These are phyloP conservation scores for Podaxis sp. DNA, from an alignment of 768 basidiomycete species.

Conservation along the genomic window DNA sequence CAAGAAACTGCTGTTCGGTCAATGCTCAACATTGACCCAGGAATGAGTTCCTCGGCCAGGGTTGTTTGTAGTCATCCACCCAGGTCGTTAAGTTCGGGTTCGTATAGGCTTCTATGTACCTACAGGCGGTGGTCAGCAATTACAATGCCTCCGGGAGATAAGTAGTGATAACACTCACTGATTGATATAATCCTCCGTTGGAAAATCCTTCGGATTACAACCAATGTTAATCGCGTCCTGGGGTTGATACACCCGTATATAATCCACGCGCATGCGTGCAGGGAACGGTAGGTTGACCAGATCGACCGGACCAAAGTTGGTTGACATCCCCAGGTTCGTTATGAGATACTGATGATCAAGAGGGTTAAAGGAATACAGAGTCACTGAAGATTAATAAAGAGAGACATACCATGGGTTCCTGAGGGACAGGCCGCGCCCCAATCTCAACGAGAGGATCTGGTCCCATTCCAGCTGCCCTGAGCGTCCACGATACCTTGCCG, in stretches of 20 bases:
- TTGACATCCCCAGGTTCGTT: conserved; percentile 80
- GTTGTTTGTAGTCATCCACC: conserved; percentile 49
- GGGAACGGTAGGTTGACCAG: conserved; percentile 71
- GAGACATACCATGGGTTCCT: conserved; percentile 79
- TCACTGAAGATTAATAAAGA: neutral
- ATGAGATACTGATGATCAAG: conserved; percentile 66
- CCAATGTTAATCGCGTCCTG: conserved; percentile 63
- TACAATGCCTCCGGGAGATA: neutral
- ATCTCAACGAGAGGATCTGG: conserved; percentile 62
- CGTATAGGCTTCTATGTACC: conserved; percentile 67
- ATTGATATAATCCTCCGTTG: conserved; percentile 74
- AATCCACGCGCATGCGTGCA: conserved; percentile 45
- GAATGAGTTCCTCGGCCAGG: conserved; percentile 62
- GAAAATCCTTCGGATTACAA: conserved; percentile 65
- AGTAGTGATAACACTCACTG: conserved; percentile 34
- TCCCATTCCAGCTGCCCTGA: conserved; percentile 66
- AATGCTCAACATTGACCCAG: conserved; percentile 33
- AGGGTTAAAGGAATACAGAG: neutral
- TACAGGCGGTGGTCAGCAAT: conserved; percentile 16
- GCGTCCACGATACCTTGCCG: conserved; percentile 70
- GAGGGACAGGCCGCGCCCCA: conserved; percentile 64
- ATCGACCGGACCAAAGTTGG: conserved; percentile 75
- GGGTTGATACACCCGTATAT: conserved; percentile 73
- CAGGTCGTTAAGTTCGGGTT: conserved; percentile 64
- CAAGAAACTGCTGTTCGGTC: neutral